Evolutionary conservation across 2,329 filamentous ascomycete genomes (phyloP).

Genomic region (Aspergillus oerlinghausenensis): DNA sequence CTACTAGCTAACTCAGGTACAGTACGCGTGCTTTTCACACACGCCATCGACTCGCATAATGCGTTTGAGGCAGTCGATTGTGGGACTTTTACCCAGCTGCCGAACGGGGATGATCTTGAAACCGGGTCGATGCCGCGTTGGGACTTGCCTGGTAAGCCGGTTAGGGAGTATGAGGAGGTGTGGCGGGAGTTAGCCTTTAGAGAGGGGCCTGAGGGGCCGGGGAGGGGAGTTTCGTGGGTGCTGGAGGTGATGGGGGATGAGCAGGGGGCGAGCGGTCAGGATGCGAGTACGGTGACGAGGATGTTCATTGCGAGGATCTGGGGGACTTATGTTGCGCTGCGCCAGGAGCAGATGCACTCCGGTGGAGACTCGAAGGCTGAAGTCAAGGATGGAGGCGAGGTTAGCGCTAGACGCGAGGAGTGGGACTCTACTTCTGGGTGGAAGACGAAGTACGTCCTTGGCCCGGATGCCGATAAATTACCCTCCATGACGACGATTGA

Average conservation of each 20-base stretch:
- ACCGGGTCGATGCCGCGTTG: constrained; percentile 36
- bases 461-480: constrained; percentile 4
- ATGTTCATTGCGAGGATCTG: constrained; percentile 29
- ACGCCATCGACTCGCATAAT: constrained; percentile 36
- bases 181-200: constrained; percentile 51
- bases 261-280: constrained; percentile 3
- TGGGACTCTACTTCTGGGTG: constrained; percentile 12
- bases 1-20: neutral
- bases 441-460: constrained; percentile 3
- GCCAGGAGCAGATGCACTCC: constrained; percentile 21
- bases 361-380: constrained; percentile 8
- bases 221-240: constrained; percentile 25
- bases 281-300: constrained; percentile 17
- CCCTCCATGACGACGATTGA: constrained; percentile 19
- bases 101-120: constrained; percentile 40
- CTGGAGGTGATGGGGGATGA: constrained; percentile 21
- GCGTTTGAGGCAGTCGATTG: constrained; percentile 31
- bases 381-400: constrained; percentile 19
- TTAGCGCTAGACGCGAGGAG: constrained; percentile 28
- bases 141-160: constrained; percentile 28
- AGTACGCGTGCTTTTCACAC: constrained; percentile 36
- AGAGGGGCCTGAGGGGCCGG: constrained; percentile 23
- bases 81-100: constrained; percentile 34
- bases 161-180: constrained; percentile 59
- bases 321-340: constrained; percentile 27